A percentile compares a stretch with the other conserved stretches of the same genome.
Evolutionary conservation across 768 basidiomycete genomes (phyloP).

Genomic region (Tylopilus subfusipes): DNA sequence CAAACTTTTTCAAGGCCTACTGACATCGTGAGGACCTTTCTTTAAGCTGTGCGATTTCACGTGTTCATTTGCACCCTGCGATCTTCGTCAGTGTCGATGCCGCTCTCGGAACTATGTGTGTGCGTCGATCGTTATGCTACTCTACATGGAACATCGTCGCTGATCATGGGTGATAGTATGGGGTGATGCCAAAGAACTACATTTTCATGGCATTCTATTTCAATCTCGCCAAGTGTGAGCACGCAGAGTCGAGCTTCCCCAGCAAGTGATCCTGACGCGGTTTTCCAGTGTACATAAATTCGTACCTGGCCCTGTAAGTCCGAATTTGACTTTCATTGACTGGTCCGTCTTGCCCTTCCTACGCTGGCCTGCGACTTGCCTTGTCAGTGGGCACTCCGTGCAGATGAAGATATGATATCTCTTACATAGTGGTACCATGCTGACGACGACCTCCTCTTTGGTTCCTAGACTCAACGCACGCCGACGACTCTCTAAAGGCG

Average conservation of each 20-base stretch:
- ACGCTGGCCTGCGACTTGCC: neutral
- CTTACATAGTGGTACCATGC: neutral
- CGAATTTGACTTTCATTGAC: neutral
- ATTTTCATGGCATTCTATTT: conserved; percentile 55
- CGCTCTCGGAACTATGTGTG: conserved; percentile 40
- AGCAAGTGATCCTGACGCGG: neutral
- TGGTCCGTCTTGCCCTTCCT: neutral
- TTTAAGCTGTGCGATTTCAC: neutral
- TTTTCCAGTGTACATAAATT: conserved; percentile 50
- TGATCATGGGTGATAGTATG: conserved; percentile 30
- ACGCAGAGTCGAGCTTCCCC: neutral
- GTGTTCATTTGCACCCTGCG: neutral
- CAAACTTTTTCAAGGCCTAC: conserved; percentile 34
- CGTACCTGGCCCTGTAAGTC: conserved; percentile 46
- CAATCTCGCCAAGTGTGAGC: conserved; percentile 49
- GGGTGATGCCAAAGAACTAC: conserved; percentile 52
- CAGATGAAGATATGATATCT: too few relatives aligned
- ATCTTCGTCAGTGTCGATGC: conserved; percentile 42
- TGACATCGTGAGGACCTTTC: conserved; percentile 33
- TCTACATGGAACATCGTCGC: too few relatives aligned
- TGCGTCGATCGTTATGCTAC: conserved; percentile 8
- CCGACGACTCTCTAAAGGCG: conserved; percentile 34
- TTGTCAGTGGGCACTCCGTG: neutral
- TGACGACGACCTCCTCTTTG: neutral
- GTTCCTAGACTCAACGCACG: conserved; percentile 44